A percentile compares a stretch with the other conserved stretches of the same genome.
Conservation (phyloP, 768 basidiomycete species). For the Pholiota molesta region DNA sequence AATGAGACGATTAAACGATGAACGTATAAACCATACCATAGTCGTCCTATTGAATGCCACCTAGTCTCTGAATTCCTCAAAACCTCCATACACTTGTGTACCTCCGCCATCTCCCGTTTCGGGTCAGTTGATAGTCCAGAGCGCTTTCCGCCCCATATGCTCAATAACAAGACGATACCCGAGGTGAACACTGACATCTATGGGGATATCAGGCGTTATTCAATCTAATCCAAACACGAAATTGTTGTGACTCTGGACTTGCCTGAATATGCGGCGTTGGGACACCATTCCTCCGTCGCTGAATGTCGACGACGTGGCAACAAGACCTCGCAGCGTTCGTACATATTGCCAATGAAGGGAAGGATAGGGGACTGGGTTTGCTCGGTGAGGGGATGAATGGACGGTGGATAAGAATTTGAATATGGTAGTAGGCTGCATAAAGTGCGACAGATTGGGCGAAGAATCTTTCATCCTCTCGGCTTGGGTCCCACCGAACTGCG, state of each 20-base stretch:
- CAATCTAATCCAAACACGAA: neutral
- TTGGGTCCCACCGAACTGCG: conserved; percentile 58
- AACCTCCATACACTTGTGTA: conserved; percentile 63
- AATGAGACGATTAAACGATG: neutral
- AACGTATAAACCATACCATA: conserved; percentile 38
- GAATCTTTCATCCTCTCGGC: conserved; percentile 42
- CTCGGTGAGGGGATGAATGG: conserved; percentile 71
- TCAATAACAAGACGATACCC: conserved; percentile 63
- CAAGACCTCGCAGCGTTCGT: conserved; percentile 82
- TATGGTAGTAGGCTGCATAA: conserved; percentile 52
- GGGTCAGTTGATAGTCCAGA: conserved; percentile 51
- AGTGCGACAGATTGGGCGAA: conserved; percentile 68
- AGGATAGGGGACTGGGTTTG: conserved; percentile 48
- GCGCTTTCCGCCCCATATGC: conserved; percentile 66
- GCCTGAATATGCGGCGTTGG: conserved; percentile 40
- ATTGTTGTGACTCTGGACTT: conserved; percentile 11
- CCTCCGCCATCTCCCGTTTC: conserved; percentile 62
- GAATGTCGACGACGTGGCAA: conserved; percentile 74
- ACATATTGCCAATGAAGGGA: conserved; percentile 76
- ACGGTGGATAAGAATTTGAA: conserved; percentile 76
- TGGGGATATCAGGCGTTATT: conserved; percentile 6
- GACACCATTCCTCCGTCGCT: conserved; percentile 38
- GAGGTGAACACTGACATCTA: conserved; percentile 47
- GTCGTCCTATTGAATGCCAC: conserved; percentile 48
- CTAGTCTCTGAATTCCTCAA: conserved; percentile 44